Conservation (phyloP, 371 early-diverging fungal species). For the Blastocladiella emersonii region DNA sequence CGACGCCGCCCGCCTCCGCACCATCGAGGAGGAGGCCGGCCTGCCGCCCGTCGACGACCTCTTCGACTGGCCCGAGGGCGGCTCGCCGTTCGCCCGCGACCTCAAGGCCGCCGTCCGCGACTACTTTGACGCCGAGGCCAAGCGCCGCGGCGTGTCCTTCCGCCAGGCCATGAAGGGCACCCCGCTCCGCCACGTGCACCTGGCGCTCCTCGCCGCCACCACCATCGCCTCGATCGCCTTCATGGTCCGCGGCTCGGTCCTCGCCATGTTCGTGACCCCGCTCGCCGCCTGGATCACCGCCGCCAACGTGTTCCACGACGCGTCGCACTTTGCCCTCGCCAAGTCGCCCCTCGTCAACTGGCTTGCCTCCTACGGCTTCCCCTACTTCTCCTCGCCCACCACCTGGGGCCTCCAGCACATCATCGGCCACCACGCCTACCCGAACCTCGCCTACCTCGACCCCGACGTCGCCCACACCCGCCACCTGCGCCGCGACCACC, state of each 20-base stretch:
- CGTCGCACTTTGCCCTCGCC: neutral
- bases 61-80: neutral
- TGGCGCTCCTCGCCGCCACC: neutral
- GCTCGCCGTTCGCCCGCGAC: neutral
- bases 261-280: neutral
- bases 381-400: neutral
- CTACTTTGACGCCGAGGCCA: neutral
- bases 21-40: neutral
- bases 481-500: neutral
- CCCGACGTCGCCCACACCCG: neutral
- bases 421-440: slow-evolving; percentile 7
- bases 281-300: neutral
- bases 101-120: neutral
- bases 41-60: neutral
- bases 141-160: neutral
- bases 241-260: neutral
- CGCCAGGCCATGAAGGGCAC: neutral
- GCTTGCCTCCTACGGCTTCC: neutral
- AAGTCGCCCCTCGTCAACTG: neutral
- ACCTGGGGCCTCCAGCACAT: slow-evolving; percentile 7
- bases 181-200: neutral
- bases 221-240: neutral
- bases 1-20: neutral
- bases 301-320: neutral
- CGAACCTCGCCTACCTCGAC: neutral